Base-by-base conservation (phyloP, 2,329 filamentous ascomycete genomes). In the Pleochaeta shiraiana region DNA sequence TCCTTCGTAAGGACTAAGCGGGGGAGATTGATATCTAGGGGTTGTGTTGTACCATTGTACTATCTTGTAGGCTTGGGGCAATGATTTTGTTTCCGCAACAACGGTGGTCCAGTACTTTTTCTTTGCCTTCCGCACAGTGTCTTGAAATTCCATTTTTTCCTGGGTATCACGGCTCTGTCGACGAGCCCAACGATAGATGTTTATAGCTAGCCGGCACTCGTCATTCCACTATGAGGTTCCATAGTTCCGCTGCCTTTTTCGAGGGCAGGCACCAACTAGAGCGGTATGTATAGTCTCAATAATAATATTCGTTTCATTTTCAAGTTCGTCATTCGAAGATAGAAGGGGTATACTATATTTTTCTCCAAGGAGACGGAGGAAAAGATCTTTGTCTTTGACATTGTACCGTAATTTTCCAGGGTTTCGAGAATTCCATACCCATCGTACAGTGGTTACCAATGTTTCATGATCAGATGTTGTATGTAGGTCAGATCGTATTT, bases 401-500 rank as follows among this genome's bases (percentile, higher is more conserved):
- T n/a, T 37, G 21, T 4, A 34, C 4, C 21, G 16, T 34, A 61
- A 24, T 16, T 5, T 9, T 7, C 4, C 12, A 19, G 14, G 14
- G 14, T 16, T 59, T 28, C 28, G 24, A 19, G 12, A 14, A n/a
- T 9, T 31, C 14, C 24, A 26, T 2, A n/a, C n/a, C n/a, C 26
- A 16, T 14, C 11, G 28, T 37, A 37, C 34, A 11, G 5, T 59
- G 28, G 53, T 30, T 7, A 59, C 16, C 28, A 59, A 30, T 16
- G 26, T 59, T 59, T 59, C 14, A 24, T 59, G 53, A 33, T 59
- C 53, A 14, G 53, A 59, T 59, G 53, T 59, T 30, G 24, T 59
- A 16, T 59, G 24, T 28, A 53, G 45, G 11, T 53, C 14, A 53
- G 21, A 53, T 26, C 19, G 45, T n/a, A 53, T 53, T 53, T 53